Percentiles rank a stretch among this genome's conserved stretches.
Conservation (phyloP, 2,329 filamentous ascomycete species). For the Emergomyces orientalis region DNA sequence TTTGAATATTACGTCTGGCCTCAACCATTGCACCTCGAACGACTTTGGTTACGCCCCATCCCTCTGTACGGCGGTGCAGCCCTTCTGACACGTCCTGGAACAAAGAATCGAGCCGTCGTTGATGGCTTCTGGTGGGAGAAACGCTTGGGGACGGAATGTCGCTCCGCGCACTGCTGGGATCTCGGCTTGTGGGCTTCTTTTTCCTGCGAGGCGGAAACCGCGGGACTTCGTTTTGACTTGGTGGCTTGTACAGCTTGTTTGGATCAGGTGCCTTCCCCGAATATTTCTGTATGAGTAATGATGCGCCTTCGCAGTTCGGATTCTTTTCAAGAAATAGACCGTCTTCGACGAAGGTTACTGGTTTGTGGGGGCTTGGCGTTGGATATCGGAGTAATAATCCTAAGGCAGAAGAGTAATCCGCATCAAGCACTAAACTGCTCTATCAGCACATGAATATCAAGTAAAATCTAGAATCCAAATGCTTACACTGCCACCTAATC, state of each 20-base stretch:
- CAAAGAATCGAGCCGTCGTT: conserved; percentile 37
- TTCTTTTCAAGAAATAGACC: conserved; percentile 51
- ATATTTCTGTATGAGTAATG: conserved; percentile 39
- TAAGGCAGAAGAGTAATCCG: conserved; percentile 79
- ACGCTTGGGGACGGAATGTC: conserved; percentile 25
- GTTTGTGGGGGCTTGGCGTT: conserved; percentile 53
- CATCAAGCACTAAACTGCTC: conserved; percentile 57
- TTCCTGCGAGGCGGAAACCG: conserved; percentile 10
- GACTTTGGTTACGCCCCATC: conserved; percentile 42
- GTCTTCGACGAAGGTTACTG: conserved; percentile 76
- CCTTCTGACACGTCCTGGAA: conserved; percentile 42
- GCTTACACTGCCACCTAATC: conserved; percentile 77
- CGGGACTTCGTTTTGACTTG: not conserved
- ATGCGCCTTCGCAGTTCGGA: conserved; percentile 34
- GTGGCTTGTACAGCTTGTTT: conserved; percentile 16
- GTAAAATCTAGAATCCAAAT: conserved; percentile 11
- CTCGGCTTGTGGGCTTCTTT: conserved; percentile 7
- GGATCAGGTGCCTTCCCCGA: conserved; percentile 36
- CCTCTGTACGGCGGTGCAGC: conserved; percentile 40
- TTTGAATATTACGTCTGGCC: conserved; percentile 39
- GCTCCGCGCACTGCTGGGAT: conserved; percentile 15
- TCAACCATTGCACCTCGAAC: conserved; percentile 41
- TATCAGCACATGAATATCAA: conserved; percentile 5
- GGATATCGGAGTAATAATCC: conserved; percentile 79
- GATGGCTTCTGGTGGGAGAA: conserved; percentile 31